Base-by-base conservation (phyloP, 495 filamentous ascomycete species). In the Talaromyces proteolyticus region DNA sequence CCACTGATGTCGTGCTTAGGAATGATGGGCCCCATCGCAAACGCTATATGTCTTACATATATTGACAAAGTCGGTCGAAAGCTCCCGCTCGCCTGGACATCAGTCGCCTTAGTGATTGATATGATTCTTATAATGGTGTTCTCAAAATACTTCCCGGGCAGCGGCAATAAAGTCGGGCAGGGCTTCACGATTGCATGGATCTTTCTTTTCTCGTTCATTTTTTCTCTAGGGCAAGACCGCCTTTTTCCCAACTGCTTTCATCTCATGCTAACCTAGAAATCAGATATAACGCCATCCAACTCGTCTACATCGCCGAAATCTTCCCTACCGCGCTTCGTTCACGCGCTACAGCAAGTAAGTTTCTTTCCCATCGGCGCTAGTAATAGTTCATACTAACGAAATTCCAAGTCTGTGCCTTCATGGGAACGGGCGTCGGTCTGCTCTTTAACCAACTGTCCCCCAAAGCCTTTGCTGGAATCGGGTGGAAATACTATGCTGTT, bases 101-200 rank as follows among this genome's bases (percentile, higher is more conserved):
- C 29, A 14, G 29, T 34, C 14, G 29, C 29, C 8, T 34, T 34
- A 14, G 29, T 34, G 29, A 34, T 34, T 34, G 29, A 34, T 34
- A 34, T 34, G 29, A 34, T 14, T 34, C 29, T 34, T 34, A 34
- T 34, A 10, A 34, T 34, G 29, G 29, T 34, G 14, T 34, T 34
- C 14, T 34, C 29, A 34, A 34, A 34, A 4, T 34, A 34, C 29
- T 34, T 34, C 14, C 29, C 29, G 29, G 29, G 29, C 8, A 14
- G 29, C 4, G 14, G 14, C 14, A 34, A 34, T 14, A 34, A 14
- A 34, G 4, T 34, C 14, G 29, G 2, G 70, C 73, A 6, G 79
- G 77, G 7, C 68, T 82, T 39, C 82, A 84, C 62, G 82, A 84
- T 51, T 75, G 78, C 29, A 34, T 34, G 29, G 29, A 34, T 34